Base-by-base conservation (phyloP, 2,329 filamentous ascomycete genomes). In the Penicillium sp. region DNA sequence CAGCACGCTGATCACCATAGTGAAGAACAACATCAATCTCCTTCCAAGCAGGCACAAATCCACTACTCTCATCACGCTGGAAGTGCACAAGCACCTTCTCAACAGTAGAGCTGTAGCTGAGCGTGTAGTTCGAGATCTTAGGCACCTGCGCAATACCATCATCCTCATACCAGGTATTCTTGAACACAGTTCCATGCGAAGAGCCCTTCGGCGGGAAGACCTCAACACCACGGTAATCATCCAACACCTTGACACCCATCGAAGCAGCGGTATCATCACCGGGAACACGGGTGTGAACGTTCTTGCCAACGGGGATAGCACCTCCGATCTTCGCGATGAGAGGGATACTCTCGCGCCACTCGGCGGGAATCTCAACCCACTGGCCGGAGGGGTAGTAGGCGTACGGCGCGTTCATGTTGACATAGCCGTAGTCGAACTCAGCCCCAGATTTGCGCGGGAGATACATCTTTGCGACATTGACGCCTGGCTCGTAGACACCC, bases 401-500 rank as follows among this genome's bases (percentile, higher is more conserved):
- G 61, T 86, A 84, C 0, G 86, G 85, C 0, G 80, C 76, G 50
- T 87, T 87, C 35, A 86, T 71, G 65, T 90, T 89, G 26, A 89
- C 63, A 68, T 81, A 90, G 0, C 86, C 85, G 6, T 79, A 77
- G 26, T 85, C 82, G 0, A 75, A 75, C 1, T 68, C 72, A 1
- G 73, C 70, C 14, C 73, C 70, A 3, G 60, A 57, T 50, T 76
- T 74, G 24, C 76, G 76, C 0, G 88, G 88, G 0, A 90, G 79
- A 63, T 91, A 91, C 9, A 91, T 74, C 11, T 75, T 79, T 0
- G 82, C 84, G 11, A 74, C 78, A 22, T 72, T 78, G 1, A 78
- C 77, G 4, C 84, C 85, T 0, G 86, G 76, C 63, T 87, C 81
- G 65, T 88, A 90, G 0, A 90, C 86, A 5, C 88, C 87, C 2